These are phyloP conservation scores for Kwoniella bestiolae DNA, from an alignment of 768 basidiomycete species.

Conservation along the genomic window DNA sequence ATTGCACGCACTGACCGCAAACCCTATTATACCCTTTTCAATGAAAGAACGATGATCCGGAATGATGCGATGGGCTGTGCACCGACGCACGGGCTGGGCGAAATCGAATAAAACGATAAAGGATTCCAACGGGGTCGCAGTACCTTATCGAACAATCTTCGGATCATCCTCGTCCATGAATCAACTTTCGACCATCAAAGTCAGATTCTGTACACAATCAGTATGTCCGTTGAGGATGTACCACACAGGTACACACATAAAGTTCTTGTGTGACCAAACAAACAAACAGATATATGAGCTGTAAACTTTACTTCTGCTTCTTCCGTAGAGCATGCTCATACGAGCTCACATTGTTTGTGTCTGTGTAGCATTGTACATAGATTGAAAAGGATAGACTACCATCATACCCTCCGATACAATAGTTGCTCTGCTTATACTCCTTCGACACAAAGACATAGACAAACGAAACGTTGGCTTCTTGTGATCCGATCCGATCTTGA, in stretches of 20 bases:
- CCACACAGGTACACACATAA: neutral
- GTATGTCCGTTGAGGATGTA: neutral
- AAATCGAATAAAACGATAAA: neutral
- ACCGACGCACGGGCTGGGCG: neutral
- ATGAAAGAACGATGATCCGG: neutral
- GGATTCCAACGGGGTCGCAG: neutral
- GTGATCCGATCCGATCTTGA: too few species aligned
- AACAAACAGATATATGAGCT: neutral
- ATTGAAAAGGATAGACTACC: neutral
- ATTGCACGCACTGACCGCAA: neutral
- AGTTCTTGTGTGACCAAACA: neutral
- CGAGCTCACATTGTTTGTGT: too few species aligned
- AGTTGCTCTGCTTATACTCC: neutral
- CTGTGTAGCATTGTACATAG: neutral
- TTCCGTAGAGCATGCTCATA: too few species aligned
- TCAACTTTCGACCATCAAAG: too few species aligned
- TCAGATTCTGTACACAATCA: neutral
- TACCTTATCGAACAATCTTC: neutral
- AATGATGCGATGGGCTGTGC: neutral
- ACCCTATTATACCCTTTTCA: neutral
- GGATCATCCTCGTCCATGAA: neutral
- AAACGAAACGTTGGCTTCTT: neutral
- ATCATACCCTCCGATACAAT: neutral
- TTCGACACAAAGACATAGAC: neutral
- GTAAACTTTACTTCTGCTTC: neutral